phyloP scores from a whole-genome alignment of 192 early-diverging fungal species.

The Coemansia sp. region DNA sequence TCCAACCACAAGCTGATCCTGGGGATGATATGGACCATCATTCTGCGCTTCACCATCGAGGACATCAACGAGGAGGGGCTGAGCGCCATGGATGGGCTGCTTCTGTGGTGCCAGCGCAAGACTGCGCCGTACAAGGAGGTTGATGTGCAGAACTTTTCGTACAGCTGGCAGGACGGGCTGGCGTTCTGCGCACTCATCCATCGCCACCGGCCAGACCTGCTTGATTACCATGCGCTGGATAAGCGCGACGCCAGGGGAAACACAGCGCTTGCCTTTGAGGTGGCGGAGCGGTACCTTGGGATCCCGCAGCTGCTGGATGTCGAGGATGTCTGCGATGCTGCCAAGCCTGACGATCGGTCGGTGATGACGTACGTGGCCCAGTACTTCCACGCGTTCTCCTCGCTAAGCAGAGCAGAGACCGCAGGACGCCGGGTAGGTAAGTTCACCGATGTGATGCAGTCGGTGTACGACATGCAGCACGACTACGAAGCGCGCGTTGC shows the following conservation, averaged over 20 bases:
- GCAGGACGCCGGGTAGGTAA: conserved; percentile 93
- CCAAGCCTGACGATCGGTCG: conserved; percentile 93
- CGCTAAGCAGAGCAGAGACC: conserved; percentile 74
- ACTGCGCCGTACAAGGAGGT: conserved; percentile 85
- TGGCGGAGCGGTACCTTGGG: conserved; percentile 85
- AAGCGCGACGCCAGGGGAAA: conserved; percentile 82
- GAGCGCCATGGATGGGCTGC: conserved; percentile 93
- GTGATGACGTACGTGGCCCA: conserved; percentile 98
- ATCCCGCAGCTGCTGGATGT: conserved; percentile 95
- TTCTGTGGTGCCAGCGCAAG: conserved; percentile 96
- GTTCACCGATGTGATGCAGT: conserved; percentile 84
- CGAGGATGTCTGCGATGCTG: conserved; percentile 91
- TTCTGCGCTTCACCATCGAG: conserved; percentile 94
- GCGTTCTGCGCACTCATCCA: conserved; percentile 97
- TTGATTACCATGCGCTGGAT: conserved; percentile 86
- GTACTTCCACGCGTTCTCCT: conserved; percentile 97
- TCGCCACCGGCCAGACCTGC: conserved; percentile 91
- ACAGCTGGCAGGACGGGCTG: conserved; percentile 91
- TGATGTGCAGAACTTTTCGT: conserved; percentile 86
- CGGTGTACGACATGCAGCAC: conserved; percentile 90
- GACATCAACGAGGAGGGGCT: conserved; percentile 93
- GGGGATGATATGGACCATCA: conserved; percentile 97
- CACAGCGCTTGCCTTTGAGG: conserved; percentile 90
- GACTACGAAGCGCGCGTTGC: conserved; percentile 88
- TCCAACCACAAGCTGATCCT: conserved; percentile 87